Base-by-base conservation (phyloP, 2,329 filamentous ascomycete species). In the Dryadomyces quercus-mongolicae region DNA sequence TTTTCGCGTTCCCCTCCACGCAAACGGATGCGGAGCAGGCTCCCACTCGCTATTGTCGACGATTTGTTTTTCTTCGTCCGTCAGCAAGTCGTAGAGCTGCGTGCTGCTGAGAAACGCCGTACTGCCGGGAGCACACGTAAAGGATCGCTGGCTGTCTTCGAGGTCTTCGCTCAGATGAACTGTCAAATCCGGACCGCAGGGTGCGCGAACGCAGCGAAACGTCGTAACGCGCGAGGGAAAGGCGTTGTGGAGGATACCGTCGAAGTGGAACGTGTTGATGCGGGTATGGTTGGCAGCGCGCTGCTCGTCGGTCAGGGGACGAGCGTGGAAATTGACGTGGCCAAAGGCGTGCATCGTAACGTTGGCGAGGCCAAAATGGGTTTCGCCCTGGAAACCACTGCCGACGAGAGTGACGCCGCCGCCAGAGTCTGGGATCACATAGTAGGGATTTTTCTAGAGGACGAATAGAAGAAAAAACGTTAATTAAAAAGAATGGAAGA, bases 191-290 rank as follows among this genome's bases (percentile, higher is more conserved):
- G 49, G 36, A 1, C 63, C 62, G 5, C 59, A 60, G 7, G 68
- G 67, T 5, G 64, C 60, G 45, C 64, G 67, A 47, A 69, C 52
- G 34, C 60, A 62, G 22, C 66, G 65, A 3, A 70, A 62, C 5
- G 66, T 65, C 15, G 66, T 70, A 54, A 68, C 68, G 62, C 63
- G 65, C 6, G 67, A 63, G 1, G 66, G 67, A 34, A 70, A 63
- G 3, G 62, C 60, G 4, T 56, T 64, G 54, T 69, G 70, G 2
- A 69, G 57, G 2, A 67, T 66, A 16, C 66, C 69, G 55, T 71
- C 67, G 13, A 70, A 68, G 53, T 71, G 68, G 68, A 68, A 71
- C 38, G 64, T 58, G 31, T 70, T 68, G 54, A 70, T 70, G 47
- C 68, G 67, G 0, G 67, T 68, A 38, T 65, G 61, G 18, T 68